A percentile compares a stretch with the other conserved stretches of the same genome.
Evolutionary conservation across 345 rosid genomes (phyloP).

Genomic region (Linum tenue): DNA sequence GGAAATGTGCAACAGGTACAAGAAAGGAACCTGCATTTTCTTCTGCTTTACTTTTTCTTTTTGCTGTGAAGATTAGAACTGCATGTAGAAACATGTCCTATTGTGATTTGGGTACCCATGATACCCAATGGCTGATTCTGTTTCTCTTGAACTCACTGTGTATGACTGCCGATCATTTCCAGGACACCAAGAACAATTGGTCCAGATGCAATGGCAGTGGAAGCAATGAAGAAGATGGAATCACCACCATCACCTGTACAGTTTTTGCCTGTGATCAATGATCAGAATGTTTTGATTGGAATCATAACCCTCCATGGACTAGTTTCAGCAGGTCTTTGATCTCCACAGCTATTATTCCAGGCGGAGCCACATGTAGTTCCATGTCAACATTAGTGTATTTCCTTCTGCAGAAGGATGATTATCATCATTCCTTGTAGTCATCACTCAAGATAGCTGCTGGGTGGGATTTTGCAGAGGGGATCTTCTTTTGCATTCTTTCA

Average conservation of each 20-base stretch:
- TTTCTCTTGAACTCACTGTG: background rate
- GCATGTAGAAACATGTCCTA: background rate
- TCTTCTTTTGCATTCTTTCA: background rate
- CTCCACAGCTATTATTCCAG: background rate
- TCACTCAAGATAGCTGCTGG: background rate
- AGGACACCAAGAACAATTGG: conserved; percentile 82
- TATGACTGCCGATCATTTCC: conserved; percentile 9
- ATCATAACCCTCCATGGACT: conserved; percentile 89
- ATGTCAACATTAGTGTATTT: background rate
- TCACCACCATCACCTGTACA: conserved; percentile 96
- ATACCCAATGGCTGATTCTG: background rate
- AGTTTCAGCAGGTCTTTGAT: conserved; percentile 80
- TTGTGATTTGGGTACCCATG: too few relatives aligned
- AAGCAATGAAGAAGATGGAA: conserved; percentile 96
- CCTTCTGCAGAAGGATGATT: background rate
- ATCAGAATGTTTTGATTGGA: conserved; percentile 62
- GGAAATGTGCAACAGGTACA: conserved; percentile 86
- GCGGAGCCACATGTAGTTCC: too few relatives aligned
- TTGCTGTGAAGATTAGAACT: background rate
- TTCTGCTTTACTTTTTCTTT: background rate
- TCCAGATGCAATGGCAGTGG: conserved; percentile 96
- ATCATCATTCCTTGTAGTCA: background rate
- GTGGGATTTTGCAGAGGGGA: too few relatives aligned
- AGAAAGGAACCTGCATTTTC: background rate
- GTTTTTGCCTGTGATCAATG: conserved; percentile 69